phyloP scores from a whole-genome alignment of 257 asterid genomes.

The Marsdenia floribunda region DNA sequence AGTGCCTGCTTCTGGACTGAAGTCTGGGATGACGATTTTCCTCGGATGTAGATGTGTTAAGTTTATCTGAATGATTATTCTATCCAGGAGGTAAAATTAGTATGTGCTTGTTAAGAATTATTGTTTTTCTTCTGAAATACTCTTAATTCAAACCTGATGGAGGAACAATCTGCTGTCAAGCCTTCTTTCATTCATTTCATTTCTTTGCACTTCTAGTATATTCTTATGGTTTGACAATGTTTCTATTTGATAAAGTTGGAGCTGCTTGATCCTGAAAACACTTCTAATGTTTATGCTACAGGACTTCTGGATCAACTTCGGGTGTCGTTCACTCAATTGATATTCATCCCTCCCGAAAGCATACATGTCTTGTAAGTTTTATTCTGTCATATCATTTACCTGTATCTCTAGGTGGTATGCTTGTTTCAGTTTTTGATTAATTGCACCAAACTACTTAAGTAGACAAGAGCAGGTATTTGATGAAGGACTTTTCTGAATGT shows the following conservation, averaged over 20 bases:
- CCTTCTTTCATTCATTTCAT: background rate
- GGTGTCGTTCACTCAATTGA: conserved; percentile 84
- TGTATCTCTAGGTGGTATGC: background rate
- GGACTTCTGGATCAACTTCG: conserved; percentile 51
- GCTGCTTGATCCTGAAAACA: background rate
- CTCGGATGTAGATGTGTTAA: background rate
- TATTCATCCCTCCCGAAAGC: conserved; percentile 82
- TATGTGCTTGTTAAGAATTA: background rate
- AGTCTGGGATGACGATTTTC: background rate
- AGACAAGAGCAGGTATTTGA: background rate
- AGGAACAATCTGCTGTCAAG: background rate
- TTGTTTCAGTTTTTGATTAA: background rate
- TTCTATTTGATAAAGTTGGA: background rate
- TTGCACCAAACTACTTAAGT: background rate
- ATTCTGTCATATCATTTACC: background rate
- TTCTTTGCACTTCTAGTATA: background rate
- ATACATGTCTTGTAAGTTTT: conserved; percentile 81
- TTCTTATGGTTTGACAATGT: background rate
- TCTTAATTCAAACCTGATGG: background rate
- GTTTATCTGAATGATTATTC: background rate
- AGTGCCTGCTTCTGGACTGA: background rate
- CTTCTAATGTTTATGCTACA: conserved; percentile 17
- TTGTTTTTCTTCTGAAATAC: background rate
- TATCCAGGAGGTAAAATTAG: background rate
- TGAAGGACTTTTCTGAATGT: background rate